Evolutionary conservation across 805 yeast species (phyloP).

Genomic region (Cyberlindnera subsufficiens): DNA sequence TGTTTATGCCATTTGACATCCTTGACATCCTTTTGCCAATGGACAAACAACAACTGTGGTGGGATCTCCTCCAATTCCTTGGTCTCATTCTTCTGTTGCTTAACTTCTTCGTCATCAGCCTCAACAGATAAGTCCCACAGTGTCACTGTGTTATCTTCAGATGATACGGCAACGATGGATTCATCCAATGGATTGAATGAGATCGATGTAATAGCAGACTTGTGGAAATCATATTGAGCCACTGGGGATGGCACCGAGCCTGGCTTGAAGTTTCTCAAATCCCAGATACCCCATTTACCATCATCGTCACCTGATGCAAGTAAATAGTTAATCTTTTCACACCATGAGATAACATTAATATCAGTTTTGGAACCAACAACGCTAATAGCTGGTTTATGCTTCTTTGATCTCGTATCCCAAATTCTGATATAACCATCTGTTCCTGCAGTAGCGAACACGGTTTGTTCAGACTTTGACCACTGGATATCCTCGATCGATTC

Average conservation of each 20-base stretch:
- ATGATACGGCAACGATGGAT: conserved; percentile 90
- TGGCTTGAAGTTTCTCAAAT: conserved; percentile 76
- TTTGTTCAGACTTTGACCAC: conserved; percentile 88
- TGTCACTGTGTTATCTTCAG: conserved; percentile 95
- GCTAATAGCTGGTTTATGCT: conserved; percentile 85
- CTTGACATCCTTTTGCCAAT: conserved; percentile 97
- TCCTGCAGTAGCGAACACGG: conserved; percentile 95
- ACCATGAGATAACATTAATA: conserved; percentile 95
- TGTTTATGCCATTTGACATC: conserved; percentile 98
- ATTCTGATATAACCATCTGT: conserved; percentile 87
- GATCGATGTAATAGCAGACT: conserved; percentile 86
- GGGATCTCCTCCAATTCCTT: conserved; percentile 86
- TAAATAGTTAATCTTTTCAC: conserved; percentile 76
- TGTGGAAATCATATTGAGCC: conserved; percentile 93
- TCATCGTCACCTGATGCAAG: conserved; percentile 96
- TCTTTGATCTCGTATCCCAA: conserved; percentile 95
- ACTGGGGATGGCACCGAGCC: conserved; percentile 60
- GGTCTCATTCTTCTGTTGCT: conserved; percentile 73
- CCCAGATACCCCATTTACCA: conserved; percentile 98
- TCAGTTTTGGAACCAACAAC: conserved; percentile 77
- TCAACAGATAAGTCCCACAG: conserved; percentile 98
- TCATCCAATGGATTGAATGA: conserved; percentile 95
- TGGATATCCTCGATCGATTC: conserved; percentile 93
- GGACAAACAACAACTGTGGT: conserved; percentile 91
- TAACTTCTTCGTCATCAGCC: conserved; percentile 96